phyloP scores from a whole-genome alignment of 352 stramenopile genomes.

The Globisporangium orthogonon region DNA sequence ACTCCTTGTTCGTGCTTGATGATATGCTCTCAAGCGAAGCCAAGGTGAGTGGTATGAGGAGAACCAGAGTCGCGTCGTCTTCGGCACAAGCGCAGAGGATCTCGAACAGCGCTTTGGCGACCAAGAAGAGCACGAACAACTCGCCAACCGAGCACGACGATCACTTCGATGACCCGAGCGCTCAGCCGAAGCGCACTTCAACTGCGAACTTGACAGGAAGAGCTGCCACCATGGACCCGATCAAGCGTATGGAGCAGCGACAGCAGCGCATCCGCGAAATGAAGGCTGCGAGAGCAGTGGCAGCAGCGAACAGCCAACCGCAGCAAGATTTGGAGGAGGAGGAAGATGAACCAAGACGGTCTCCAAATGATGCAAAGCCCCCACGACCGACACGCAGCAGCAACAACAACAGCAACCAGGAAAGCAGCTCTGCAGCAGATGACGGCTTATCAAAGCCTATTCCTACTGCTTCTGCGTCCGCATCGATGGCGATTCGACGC shows the following conservation, averaged over 20 bases:
- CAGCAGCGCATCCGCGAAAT: slow-evolving; percentile 23
- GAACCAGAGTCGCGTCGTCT: not conserved
- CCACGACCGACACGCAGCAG: slow-evolving; percentile 11
- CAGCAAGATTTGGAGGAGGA: slow-evolving; percentile 7
- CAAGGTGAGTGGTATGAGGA: not conserved
- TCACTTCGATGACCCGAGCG: not conserved
- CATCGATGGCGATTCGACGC: not conserved
- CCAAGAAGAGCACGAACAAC: too few relatives aligned
- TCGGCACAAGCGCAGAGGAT: too few relatives aligned
- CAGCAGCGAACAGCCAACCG: not conserved
- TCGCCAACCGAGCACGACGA: not conserved
- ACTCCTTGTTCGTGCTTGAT: not conserved
- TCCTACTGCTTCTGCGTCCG: not conserved
- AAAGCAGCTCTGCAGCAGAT: slow-evolving; percentile 1
- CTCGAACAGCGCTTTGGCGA: too few relatives aligned
- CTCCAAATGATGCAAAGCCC: not conserved
- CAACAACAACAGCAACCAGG: slow-evolving; percentile 24
- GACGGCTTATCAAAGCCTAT: not conserved
- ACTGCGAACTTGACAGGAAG: not conserved
- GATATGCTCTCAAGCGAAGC: not conserved
- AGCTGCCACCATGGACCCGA: not conserved
- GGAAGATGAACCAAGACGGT: not conserved
- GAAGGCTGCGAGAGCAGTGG: slow-evolving; percentile 8
- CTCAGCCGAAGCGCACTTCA: not conserved
- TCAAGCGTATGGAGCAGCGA: slow-evolving; percentile 29